These are phyloP conservation scores for Setomelanomma holmii DNA, from an alignment of 2,329 filamentous ascomycete species.

Conservation along the genomic window DNA sequence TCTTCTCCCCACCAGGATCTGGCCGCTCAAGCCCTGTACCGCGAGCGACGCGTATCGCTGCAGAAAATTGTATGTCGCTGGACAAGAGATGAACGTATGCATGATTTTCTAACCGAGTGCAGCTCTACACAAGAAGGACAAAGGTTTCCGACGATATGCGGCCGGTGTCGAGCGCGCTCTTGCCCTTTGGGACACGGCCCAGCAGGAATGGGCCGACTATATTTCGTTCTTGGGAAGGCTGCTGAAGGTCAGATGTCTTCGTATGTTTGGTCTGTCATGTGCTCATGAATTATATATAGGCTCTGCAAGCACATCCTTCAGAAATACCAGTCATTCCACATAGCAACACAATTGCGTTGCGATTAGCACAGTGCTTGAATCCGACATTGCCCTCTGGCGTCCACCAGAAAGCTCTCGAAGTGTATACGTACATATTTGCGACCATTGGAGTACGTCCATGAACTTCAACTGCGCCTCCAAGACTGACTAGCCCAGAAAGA, in stretches of 20 bases:
- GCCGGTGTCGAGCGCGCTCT: slow-evolving; percentile 86
- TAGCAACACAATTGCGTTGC: slow-evolving; percentile 83
- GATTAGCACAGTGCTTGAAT: slow-evolving; percentile 93
- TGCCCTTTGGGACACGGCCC: slow-evolving; percentile 85
- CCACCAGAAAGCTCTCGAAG: slow-evolving; percentile 95
- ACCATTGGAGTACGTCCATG: slow-evolving; percentile 71
- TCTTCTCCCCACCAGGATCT: slow-evolving; percentile 78
- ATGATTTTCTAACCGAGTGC: slow-evolving; percentile 24
- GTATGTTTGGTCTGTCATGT: slow-evolving; percentile 9
- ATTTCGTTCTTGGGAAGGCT: slow-evolving; percentile 94
- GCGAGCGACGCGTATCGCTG: slow-evolving; percentile 78
- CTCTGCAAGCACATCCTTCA: slow-evolving; percentile 83
- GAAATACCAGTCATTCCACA: slow-evolving; percentile 77
- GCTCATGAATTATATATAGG: slow-evolving; percentile 59
- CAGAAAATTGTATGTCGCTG: slow-evolving; percentile 72
- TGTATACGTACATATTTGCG: slow-evolving; percentile 88
- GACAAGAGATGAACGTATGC: slow-evolving; percentile 11
- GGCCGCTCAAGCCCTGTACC: slow-evolving; percentile 78
- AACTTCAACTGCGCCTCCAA: slow-evolving; percentile 1
- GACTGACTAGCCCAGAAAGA: slow-evolving; percentile 60
- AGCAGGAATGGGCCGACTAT: slow-evolving; percentile 99
- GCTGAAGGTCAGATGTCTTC: slow-evolving; percentile 71
- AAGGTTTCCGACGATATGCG: slow-evolving; percentile 85
- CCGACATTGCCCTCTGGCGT: slow-evolving; percentile 92
- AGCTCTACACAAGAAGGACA: slow-evolving; percentile 69